Conservation (phyloP, 352 stramenopile genomes). For the Aphanomyces euteiches region DNA sequence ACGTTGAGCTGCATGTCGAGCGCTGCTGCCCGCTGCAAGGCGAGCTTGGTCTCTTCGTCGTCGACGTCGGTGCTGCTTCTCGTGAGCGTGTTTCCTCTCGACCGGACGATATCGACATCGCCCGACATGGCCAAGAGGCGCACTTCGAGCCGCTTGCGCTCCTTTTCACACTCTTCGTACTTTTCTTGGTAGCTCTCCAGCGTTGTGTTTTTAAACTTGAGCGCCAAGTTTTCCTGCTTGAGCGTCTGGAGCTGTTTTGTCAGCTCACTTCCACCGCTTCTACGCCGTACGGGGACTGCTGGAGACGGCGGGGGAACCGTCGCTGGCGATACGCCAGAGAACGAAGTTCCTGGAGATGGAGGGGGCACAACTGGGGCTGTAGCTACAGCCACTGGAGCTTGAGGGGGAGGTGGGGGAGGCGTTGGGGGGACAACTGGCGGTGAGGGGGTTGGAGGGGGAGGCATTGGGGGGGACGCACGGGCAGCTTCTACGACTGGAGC, state of each 20-base stretch:
- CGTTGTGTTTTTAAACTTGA: conserved; percentile 26
- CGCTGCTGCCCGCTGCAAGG: conserved; percentile 12
- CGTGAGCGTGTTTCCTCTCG: background rate
- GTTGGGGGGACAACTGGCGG: too few relatives aligned
- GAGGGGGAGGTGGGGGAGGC: too few relatives aligned
- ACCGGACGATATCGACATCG: background rate
- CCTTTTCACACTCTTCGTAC: conserved; percentile 27
- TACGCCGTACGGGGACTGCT: background rate
- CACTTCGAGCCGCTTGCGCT: conserved; percentile 22
- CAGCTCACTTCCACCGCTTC: background rate
- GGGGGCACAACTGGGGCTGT: background rate
- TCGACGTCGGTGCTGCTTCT: background rate
- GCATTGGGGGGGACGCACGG: too few relatives aligned
- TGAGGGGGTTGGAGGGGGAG: too few relatives aligned
- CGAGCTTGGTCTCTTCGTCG: background rate
- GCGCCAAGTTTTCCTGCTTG: conserved; percentile 29
- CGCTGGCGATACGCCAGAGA: background rate
- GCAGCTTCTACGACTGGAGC: too few relatives aligned
- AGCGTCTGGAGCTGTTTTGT: conserved; percentile 22
- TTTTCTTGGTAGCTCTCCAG: conserved; percentile 26
- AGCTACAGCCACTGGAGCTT: too few relatives aligned
- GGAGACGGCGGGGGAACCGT: background rate
- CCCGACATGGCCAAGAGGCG: background rate
- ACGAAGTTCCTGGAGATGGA: background rate
- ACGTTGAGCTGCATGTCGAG: conserved; percentile 31